Base-by-base conservation (phyloP, 2,329 filamentous ascomycete species). In the Lachnellula hyalina region DNA sequence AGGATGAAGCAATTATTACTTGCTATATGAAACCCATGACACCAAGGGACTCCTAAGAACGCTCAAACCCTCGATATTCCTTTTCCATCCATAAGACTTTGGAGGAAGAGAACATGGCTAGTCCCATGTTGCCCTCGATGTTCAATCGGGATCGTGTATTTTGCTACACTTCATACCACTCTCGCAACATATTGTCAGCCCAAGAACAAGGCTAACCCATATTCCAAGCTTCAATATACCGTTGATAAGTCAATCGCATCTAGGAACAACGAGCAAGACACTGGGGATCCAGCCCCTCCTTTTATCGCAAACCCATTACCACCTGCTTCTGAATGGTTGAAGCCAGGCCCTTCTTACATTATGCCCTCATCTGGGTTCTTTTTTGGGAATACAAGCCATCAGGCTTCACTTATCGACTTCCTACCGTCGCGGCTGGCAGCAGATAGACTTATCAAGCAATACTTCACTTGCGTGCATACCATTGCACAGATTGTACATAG, bases 401-500 rank as follows among this genome's bases (percentile, higher is more conserved):
- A 76, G 59, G 74, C 75, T 9, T 75, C 77, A 1, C 68, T 89
- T 7, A 73, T 84, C 50, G 76, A 82, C 32, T 82, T 85, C 58
- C 71, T 90, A 7, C 87, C 86, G 0, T 74, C 78, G 4, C 77
- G 76, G 55, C 67, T 71, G 11, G 74, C 80, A 3, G 82, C 83
- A 3, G 82, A 89, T 67, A 75, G 76, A 36, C 73, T 92, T 2
- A 74, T 89, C 45, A 72, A 77, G 45, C 84, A 86, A 54, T 91
- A 91, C 63, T 87, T 86, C 68, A 66, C 75, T 25, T 80, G 81
- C 15, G 87, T 90, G 14, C 85, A 91, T 67, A 79, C 83, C 2
- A 77, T 91, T 52, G 83, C 84, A 23, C 78, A 82, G n/a, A 79
- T 83, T 38, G 75, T 89, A 1, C 87, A 91, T 67, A 76, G 61